Evolutionary conservation across 108 stramenopile species (phyloP), one percentile per base, ranked within the genome.

Genomic region (Cyclotella kingstonii): DNA sequence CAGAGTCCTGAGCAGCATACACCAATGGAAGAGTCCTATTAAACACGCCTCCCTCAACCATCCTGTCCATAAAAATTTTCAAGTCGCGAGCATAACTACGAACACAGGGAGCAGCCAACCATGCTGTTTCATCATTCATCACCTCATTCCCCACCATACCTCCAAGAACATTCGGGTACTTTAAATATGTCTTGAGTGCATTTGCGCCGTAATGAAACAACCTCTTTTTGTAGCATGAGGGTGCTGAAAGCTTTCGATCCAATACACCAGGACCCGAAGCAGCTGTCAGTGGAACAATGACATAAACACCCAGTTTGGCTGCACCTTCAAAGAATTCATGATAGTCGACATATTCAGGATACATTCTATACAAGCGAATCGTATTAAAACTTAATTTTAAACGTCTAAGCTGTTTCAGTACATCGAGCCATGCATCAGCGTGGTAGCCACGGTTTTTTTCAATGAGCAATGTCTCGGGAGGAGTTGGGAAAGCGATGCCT

Each of bases 141-240:
- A 86, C 85, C 59, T 86, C 85, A 52, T 86, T 86, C 15, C 82
- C 85, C 14, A 86, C 51, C 23, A 83, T 52, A 17, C 81, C 82
- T 4, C 64, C 82, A 44, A 86, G 25, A 29, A 86, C 63, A 54
- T 86, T 86, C 10, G 85, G 80, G 50, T 79, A 35, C 4, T 70
- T 52, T 40, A 54, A 40, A 34, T 68, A 81, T 10, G 28, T 14
- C 4, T 60, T 33, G 12, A 86, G 25, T 0, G 63, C 52, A 10
- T 19, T 50, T 14, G 58, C 47, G 1, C 85, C 85, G 54, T 83
- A 83, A 0, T 50, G 39, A 38, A 63, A 86, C 27, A 86, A 54
- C 6, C 52, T 39, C 5, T 25, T 7, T 1, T 60, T 41, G 54
- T 83, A 86, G 33, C 85, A 86, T 9, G 45, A 35, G 2, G 82